Conservation (phyloP, 306 rosid genomes). For the Begonia peltatifolia region DNA sequence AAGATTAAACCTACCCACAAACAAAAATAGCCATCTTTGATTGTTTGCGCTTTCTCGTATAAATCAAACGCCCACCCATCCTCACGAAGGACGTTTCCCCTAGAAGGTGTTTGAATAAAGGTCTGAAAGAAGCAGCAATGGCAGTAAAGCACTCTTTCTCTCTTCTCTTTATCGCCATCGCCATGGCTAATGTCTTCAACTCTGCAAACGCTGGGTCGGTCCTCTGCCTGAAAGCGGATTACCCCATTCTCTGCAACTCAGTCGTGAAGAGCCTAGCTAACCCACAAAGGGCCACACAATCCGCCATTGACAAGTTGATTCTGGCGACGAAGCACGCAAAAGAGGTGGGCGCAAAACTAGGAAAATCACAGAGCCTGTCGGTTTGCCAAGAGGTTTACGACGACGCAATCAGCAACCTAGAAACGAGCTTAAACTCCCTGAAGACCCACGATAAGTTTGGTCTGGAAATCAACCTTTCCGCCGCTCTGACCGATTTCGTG, state of each 20-base stretch:
- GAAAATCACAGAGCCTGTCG: not conserved
- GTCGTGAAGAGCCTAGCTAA: not conserved
- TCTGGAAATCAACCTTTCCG: conserved; percentile 8
- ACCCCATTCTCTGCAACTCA: conserved; percentile 3
- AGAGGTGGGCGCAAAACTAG: too few relatives aligned
- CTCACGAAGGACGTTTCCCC: not conserved
- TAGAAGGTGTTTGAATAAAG: not conserved
- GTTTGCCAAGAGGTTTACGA: conserved; percentile 6
- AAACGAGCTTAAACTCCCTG: not conserved
- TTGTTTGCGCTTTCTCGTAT: not conserved
- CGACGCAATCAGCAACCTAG: conserved; percentile 2
- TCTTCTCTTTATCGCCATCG: not conserved
- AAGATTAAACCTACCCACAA: not conserved
- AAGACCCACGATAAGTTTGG: not conserved
- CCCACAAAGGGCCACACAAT: not conserved
- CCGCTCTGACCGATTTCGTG: conserved; percentile 3
- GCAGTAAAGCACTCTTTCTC: not conserved
- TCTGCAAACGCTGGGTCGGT: not conserved
- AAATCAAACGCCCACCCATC: not conserved
- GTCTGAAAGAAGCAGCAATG: not conserved
- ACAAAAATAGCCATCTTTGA: not conserved
- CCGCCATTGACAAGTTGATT: conserved; percentile 1
- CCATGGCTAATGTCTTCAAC: not conserved
- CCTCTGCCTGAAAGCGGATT: conserved; percentile 2
- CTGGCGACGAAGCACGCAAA: not conserved